Percentiles rank a stretch among this genome's conserved stretches.
These are phyloP conservation scores for Rhexocercosporidium sp. DNA, from an alignment of 2,329 filamentous ascomycete genomes.

Conservation along the genomic window DNA sequence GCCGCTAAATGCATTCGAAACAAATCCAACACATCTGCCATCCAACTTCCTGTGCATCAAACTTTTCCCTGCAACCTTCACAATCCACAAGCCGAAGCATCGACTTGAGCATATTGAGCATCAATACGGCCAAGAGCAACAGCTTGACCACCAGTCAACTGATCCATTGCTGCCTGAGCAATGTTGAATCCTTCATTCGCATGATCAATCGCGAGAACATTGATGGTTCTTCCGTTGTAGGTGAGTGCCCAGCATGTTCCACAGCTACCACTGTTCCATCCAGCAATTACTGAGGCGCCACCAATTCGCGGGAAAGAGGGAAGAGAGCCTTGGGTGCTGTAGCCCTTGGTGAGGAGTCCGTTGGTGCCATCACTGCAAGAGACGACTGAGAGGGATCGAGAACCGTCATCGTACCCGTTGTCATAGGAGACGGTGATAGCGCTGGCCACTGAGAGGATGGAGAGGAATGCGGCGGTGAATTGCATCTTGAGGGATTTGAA, in stretches of 20 bases:
- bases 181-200: conserved; percentile 59
- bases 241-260: conserved; percentile 63
- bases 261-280: conserved; percentile 61
- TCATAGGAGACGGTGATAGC: conserved; percentile 70
- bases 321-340: conserved; percentile 58
- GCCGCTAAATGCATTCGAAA: not conserved
- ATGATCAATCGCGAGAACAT: conserved; percentile 62
- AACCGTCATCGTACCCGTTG: conserved; percentile 67
- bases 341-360: conserved; percentile 63
- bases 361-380: conserved; percentile 72
- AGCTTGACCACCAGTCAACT: conserved; percentile 58
- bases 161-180: conserved; percentile 59
- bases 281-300: conserved; percentile 55
- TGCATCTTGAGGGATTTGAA: conserved; percentile 47
- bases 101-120: conserved; percentile 53
- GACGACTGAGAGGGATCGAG: conserved; percentile 60
- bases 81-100: conserved; percentile 50
- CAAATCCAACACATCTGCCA: not conserved
- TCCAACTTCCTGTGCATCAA: not conserved
- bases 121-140: conserved; percentile 57
- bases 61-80: conserved; percentile 27
- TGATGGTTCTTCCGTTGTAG: conserved; percentile 57
- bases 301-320: conserved; percentile 60
- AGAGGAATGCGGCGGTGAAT: conserved; percentile 48
- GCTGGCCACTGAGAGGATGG: conserved; percentile 46